These are phyloP conservation scores for Furcasterigmium furcatum DNA, from an alignment of 2,329 filamentous ascomycete genomes.

Conservation along the genomic window DNA sequence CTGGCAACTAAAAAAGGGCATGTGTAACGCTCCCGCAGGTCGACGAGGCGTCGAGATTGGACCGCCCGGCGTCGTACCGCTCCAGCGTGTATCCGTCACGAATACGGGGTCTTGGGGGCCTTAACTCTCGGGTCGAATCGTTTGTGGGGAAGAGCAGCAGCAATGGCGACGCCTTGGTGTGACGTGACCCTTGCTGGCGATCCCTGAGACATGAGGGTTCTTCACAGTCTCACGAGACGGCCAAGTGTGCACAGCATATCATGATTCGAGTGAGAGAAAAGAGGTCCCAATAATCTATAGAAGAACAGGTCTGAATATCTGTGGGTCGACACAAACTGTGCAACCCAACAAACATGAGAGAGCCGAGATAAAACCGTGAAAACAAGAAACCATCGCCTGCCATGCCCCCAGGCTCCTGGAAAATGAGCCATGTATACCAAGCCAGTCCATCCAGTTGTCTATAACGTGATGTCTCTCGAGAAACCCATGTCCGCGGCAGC, in stretches of 20 bases:
- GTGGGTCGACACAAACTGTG: too few species aligned
- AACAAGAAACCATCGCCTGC: conserved; percentile 2
- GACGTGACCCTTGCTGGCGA: too few species aligned
- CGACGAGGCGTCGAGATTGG: background rate
- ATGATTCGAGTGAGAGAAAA: background rate
- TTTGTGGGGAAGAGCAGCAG: too few species aligned
- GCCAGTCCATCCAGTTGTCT: conserved; percentile 1
- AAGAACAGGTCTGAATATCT: background rate
- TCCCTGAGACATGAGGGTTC: too few species aligned
- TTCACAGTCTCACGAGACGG: background rate
- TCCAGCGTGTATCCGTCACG: background rate
- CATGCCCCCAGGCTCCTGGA: conserved; percentile 3
- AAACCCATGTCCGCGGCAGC: background rate
- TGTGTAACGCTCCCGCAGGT: too few species aligned
- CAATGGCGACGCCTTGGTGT: too few species aligned
- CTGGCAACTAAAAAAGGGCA: too few species aligned
- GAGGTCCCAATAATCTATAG: background rate
- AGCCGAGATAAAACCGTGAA: background rate
- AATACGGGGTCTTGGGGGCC: background rate
- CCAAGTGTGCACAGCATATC: background rate
- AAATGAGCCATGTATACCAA: conserved; percentile 2
- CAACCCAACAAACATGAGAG: background rate
- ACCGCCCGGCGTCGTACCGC: background rate
- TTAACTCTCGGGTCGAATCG: too few species aligned
- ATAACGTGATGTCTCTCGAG: background rate